These are phyloP conservation scores for Pseudofabraea citricarpa DNA, from an alignment of 2,329 filamentous ascomycete genomes.

Conservation along the genomic window DNA sequence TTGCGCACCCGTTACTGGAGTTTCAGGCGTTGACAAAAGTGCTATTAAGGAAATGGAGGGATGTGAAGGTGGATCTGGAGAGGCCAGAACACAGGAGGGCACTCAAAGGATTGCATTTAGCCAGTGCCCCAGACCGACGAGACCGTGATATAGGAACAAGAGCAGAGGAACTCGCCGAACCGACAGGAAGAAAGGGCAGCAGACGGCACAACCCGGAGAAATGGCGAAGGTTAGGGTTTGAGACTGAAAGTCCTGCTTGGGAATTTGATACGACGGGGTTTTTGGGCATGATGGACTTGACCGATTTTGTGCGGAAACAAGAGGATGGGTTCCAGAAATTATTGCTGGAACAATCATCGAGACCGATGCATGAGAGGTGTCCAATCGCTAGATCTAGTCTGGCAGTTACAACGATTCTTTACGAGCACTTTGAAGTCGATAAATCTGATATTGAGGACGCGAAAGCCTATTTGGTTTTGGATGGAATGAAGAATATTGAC, in stretches of 20 bases:
- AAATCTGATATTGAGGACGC: slow-evolving; percentile 74
- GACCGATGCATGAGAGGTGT: slow-evolving; percentile 67
- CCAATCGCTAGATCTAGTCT: slow-evolving; percentile 84
- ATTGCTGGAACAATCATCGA: slow-evolving; percentile 80
- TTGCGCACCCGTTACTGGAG: slow-evolving; percentile 84
- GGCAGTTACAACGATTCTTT: slow-evolving; percentile 80
- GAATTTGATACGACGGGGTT: slow-evolving; percentile 88
- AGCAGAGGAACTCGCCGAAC: slow-evolving; percentile 28
- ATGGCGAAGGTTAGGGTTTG: slow-evolving; percentile 89
- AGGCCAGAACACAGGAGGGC: slow-evolving; percentile 83
- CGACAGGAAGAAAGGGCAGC: slow-evolving; percentile 52
- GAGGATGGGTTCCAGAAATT: slow-evolving; percentile 92
- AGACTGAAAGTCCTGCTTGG: slow-evolving; percentile 77
- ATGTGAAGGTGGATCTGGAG: slow-evolving; percentile 79
- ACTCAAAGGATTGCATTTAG: slow-evolving; percentile 70
- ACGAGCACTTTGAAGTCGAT: slow-evolving; percentile 94
- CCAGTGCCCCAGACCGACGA: slow-evolving; percentile 65
- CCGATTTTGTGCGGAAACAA: slow-evolving; percentile 87
- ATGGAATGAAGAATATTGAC: slow-evolving; percentile 75
- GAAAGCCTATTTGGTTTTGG: slow-evolving; percentile 69
- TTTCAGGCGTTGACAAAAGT: slow-evolving; percentile 91
- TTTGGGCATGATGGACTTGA: slow-evolving; percentile 94
- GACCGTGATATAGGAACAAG: slow-evolving; percentile 27
- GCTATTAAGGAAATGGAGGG: slow-evolving; percentile 80
- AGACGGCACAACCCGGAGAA: slow-evolving; percentile 81